Conservation (phyloP, 495 filamentous ascomycete species). For the Penicillium canescens region DNA sequence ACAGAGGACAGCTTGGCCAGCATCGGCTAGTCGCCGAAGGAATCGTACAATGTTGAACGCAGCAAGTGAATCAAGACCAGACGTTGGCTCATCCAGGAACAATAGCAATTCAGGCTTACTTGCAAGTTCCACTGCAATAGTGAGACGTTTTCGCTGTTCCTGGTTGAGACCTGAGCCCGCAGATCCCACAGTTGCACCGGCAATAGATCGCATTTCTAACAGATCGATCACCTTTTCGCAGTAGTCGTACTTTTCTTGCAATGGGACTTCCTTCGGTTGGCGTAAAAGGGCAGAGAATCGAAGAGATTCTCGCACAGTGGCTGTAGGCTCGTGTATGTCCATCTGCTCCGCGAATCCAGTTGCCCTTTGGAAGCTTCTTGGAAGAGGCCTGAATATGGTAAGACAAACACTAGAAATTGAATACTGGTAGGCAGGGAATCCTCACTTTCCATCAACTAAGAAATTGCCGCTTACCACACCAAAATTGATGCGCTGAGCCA, state of each 20-base stretch:
- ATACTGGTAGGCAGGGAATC: not conserved
- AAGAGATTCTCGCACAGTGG: slow-evolving; percentile 63
- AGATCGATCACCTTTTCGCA: slow-evolving; percentile 60
- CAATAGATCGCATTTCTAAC: slow-evolving; percentile 59
- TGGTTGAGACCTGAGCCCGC: slow-evolving; percentile 55
- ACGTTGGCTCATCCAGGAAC: slow-evolving; percentile 80
- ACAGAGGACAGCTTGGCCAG: slow-evolving; percentile 70
- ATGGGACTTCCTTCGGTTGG: slow-evolving; percentile 54
- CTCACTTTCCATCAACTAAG: slow-evolving; percentile 54
- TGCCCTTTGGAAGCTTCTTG: slow-evolving; percentile 48
- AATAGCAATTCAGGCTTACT: slow-evolving; percentile 66
- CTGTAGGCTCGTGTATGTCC: slow-evolving; percentile 63
- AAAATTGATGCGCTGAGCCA: slow-evolving; percentile 57
- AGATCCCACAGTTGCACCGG: slow-evolving; percentile 56
- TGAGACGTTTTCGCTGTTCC: slow-evolving; percentile 65
- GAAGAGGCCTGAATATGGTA: slow-evolving; percentile 35
- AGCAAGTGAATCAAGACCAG: slow-evolving; percentile 65
- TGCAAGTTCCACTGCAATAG: slow-evolving; percentile 70
- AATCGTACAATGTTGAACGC: slow-evolving; percentile 68
- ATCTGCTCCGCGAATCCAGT: slow-evolving; percentile 64
- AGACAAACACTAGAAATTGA: not conserved
- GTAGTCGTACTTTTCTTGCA: slow-evolving; percentile 64
- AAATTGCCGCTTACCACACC: slow-evolving; percentile 53
- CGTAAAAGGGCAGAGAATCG: slow-evolving; percentile 60
- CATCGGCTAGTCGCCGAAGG: slow-evolving; percentile 63